Evolutionary conservation across 305 asterid genomes (phyloP), one percentile per base, ranked within the genome.

Genomic region (Ilex paraguariensis): DNA sequence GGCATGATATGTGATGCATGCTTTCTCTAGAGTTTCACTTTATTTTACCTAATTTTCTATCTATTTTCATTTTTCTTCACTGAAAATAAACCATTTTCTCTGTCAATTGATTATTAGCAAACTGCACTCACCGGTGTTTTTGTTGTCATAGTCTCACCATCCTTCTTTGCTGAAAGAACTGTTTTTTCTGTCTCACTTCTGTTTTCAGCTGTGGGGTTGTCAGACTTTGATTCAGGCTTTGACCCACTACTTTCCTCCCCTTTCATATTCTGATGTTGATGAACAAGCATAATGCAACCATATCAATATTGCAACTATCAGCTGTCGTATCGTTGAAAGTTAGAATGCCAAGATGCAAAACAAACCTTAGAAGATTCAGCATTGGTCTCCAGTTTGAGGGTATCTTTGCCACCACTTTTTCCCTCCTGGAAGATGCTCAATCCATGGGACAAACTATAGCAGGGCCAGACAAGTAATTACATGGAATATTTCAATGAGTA

Each of bases 361-460:
- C 72, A 66, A 75, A 92, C 98, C 91, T 89, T 87, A 60, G 81
- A 77, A 61, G 80, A 69, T 68, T 92, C 95, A 60, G 84, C 79
- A 74, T 84, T 82, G 7, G 90, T 74, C 79, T 85, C 98, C 85
- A 85, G 74, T 76, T 86, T 90, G 63, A 84, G 78, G 10, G 86
- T 73, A 71, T 79, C 88, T 74, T 81, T 87, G 73, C 79, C 77
- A 59, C 83, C 79, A 62, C 70, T 68, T 78, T 82, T 84, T 57
- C 94, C 93, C 66, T 82, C 95, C 75, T 82, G 95, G 69, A 90
- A 93, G 73, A 93, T 81, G 74, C 85, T 78, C 67, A 93, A 77
- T 66, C 95, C 99, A 57, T 83, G 95, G 79, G 95, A 83, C 79
- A 93, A 86, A 82, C 99, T 93, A 81, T 71, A 72, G 54, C 70